Evolutionary conservation across 2,329 filamentous ascomycete species (phyloP).

Genomic region (Cadophora malorum): DNA sequence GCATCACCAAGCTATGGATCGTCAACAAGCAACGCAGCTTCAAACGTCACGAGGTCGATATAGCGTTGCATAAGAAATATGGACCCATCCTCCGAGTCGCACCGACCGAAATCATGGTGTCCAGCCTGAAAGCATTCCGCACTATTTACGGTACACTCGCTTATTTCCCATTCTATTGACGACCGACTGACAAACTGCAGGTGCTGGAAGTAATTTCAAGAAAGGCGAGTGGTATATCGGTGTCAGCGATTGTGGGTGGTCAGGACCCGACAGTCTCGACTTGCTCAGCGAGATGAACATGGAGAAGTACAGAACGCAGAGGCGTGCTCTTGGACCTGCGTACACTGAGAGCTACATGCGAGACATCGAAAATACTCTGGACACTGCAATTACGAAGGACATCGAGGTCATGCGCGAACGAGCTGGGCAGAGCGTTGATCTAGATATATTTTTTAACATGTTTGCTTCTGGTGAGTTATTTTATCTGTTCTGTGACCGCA

Average conservation of each 20-base stretch:
- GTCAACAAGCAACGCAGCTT: slow-evolving; percentile 41
- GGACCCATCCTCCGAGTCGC: slow-evolving; percentile 57
- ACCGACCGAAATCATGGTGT: slow-evolving; percentile 55
- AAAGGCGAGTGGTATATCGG: slow-evolving; percentile 29
- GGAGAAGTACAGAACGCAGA: slow-evolving; percentile 31
- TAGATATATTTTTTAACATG: slow-evolving; percentile 28
- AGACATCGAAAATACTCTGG: slow-evolving; percentile 28
- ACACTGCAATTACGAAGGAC: slow-evolving; percentile 20
- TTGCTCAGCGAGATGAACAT: slow-evolving; percentile 27
- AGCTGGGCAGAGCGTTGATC: slow-evolving; percentile 20
- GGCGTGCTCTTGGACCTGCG: slow-evolving; percentile 28
- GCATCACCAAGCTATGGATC: slow-evolving; percentile 54
- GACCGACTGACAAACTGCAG: not conserved
- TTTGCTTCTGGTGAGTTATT: slow-evolving; percentile 20
- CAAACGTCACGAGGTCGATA: slow-evolving; percentile 27
- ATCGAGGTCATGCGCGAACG: slow-evolving; percentile 25
- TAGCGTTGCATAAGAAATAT: slow-evolving; percentile 51
- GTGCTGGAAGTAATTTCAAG: slow-evolving; percentile 25
- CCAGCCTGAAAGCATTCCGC: slow-evolving; percentile 47
- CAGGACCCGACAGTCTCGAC: slow-evolving; percentile 23
- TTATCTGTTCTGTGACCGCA: not conserved
- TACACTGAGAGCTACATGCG: slow-evolving; percentile 28
- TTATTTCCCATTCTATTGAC: not conserved
- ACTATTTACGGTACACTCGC: slow-evolving; percentile 28
- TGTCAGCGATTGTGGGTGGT: slow-evolving; percentile 20